Percentiles rank a stretch among this genome's conserved stretches.
phyloP scores from a whole-genome alignment of 176 grass and related monocot genomes.

The Zoysia pacifica region DNA sequence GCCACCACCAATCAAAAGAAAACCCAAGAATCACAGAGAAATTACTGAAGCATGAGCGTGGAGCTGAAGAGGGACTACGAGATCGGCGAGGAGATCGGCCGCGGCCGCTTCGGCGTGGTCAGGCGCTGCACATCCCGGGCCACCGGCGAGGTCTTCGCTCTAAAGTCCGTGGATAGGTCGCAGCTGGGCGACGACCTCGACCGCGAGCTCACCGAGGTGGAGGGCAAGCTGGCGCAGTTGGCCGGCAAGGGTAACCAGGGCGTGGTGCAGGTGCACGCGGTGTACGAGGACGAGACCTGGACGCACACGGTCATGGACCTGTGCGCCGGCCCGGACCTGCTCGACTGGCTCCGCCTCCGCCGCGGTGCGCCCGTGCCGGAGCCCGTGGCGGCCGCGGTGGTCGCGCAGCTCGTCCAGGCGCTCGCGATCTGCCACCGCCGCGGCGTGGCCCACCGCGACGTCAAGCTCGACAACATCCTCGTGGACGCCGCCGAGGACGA shows the following conservation, averaged over 20 bases:
- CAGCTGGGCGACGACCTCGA: constrained; percentile 70
- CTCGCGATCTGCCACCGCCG: constrained; percentile 70
- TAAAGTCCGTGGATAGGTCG: constrained; percentile 80
- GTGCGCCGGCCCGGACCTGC: constrained; percentile 69
- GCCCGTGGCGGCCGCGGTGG: constrained; percentile 49
- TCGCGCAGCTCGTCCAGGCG: constrained; percentile 54
- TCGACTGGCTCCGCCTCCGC: constrained; percentile 65
- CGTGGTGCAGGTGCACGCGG: constrained; percentile 72
- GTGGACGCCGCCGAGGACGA: constrained; percentile 36
- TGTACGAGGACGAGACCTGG: constrained; percentile 69
- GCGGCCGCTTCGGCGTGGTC: constrained; percentile 83
- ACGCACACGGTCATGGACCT: constrained; percentile 81
- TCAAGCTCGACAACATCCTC: constrained; percentile 86
- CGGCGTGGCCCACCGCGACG: constrained; percentile 71
- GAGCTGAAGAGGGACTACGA: constrained; percentile 71
- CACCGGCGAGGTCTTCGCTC: constrained; percentile 72
- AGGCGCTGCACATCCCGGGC: constrained; percentile 58
- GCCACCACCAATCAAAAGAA: neutral
- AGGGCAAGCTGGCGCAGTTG: constrained; percentile 62
- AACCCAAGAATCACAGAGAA: constrained; percentile 29
- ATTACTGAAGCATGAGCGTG: constrained; percentile 48
- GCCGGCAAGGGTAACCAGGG: constrained; percentile 67
- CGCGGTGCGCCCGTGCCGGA: constrained; percentile 62
- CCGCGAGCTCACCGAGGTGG: constrained; percentile 60
- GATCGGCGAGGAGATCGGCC: constrained; percentile 73